phyloP scores from a whole-genome alignment of 2,329 filamentous ascomycete species.

The Beauveria sp. region DNA sequence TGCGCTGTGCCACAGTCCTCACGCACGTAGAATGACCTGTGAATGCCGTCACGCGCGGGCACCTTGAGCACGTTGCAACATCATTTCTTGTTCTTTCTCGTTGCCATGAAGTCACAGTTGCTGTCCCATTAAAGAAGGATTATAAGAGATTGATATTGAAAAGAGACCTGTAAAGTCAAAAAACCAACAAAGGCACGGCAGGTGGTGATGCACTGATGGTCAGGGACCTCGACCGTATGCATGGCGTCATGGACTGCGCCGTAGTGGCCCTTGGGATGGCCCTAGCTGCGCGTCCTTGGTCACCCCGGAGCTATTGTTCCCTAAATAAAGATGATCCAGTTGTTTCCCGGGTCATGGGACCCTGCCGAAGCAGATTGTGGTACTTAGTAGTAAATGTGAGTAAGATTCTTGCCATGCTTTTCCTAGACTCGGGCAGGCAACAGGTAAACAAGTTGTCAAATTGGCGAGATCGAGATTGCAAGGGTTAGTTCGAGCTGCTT shows the following conservation, averaged over 20 bases:
- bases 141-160: neutral
- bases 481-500: neutral
- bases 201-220: neutral
- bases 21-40: too few species aligned
- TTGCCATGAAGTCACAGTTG: too few species aligned
- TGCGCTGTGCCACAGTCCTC: neutral
- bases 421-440: neutral
- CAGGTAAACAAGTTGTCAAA: neutral
- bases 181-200: neutral
- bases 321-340: neutral
- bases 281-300: neutral
- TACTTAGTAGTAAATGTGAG: neutral
- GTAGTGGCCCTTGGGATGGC: neutral
- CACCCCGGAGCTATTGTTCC: neutral
- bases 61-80: too few species aligned
- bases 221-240: neutral
- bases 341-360: neutral
- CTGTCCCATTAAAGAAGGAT: too few species aligned
- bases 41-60: too few species aligned
- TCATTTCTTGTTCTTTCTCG: too few species aligned
- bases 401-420: neutral
- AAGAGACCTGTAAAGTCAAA: neutral
- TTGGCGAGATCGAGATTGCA: neutral
- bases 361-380: neutral
- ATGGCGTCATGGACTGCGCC: conserved; percentile 4